These are phyloP conservation scores for Xylaria sp. DNA, from an alignment of 2,329 filamentous ascomycete species.

Conservation along the genomic window DNA sequence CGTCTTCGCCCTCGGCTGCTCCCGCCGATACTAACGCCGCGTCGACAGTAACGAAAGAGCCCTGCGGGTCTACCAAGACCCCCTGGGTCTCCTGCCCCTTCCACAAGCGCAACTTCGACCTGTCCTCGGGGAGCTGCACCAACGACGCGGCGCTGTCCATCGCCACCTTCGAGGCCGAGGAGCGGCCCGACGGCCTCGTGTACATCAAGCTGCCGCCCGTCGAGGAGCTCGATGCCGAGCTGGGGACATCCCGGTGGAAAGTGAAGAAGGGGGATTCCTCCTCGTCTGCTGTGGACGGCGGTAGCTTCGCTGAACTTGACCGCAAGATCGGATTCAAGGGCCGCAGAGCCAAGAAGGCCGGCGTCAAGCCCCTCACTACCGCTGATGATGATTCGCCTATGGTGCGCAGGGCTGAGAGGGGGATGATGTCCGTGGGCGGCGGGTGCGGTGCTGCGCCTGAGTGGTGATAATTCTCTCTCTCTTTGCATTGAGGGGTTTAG, in stretches of 20 bases:
- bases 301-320: constrained; percentile 58
- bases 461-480: constrained; percentile 51
- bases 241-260: constrained; percentile 83
- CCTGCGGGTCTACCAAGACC: constrained; percentile 35
- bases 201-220: constrained; percentile 84
- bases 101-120: constrained; percentile 90
- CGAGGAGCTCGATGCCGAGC: constrained; percentile 79
- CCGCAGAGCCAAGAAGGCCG: constrained; percentile 55
- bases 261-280: constrained; percentile 74
- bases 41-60: constrained; percentile 25
- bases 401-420: constrained; percentile 1
- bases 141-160: constrained; percentile 82
- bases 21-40: constrained; percentile 45
- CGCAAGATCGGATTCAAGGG: constrained; percentile 58
- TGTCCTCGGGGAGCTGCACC: constrained; percentile 75
- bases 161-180: constrained; percentile 82
- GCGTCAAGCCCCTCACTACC: constrained; percentile 49
- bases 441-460: constrained; percentile 58
- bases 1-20: constrained; percentile 21
- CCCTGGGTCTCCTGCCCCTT: constrained; percentile 90
- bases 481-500: background rate
- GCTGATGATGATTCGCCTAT: constrained; percentile 13
- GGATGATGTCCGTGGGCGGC: constrained; percentile 40
- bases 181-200: constrained; percentile 76
- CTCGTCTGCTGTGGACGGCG: constrained; percentile 22